Base-by-base conservation (phyloP, 176 grass and related monocot genomes). In the Eremochloa ophiuroides region DNA sequence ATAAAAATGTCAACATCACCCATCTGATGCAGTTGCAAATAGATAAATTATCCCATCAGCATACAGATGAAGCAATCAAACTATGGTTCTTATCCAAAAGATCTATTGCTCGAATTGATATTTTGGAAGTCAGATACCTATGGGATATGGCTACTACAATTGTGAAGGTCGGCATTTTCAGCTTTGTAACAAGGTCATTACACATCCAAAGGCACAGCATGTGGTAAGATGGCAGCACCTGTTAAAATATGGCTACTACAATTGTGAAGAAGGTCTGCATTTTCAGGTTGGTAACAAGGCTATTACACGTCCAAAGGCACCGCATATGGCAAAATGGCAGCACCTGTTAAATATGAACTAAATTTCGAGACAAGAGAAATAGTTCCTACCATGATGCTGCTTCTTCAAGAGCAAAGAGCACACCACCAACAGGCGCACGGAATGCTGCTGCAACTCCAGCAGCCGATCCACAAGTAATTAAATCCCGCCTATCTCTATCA, bases 341-440 rank as follows among this genome's bases (percentile, higher is more conserved):
- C 12, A 75, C 26, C 14, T 58, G n/a, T 22, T 28, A 83, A 41
- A 53, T 82, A 65, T 6, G 16, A 73, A 29, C 46, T 47, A 55
- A 37, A 1, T 46, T 10, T 50, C 28, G 14, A 2, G 27, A 56
- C 31, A 55, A 82, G 27, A 34, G 66, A 59, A 78, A 78, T 61
- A 69, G n/a, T 27, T 80, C 37, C 35, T 90, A 99, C 96, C 96
- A 99, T 76, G 96, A 95, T 73, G 91, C 96, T 42, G 89, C 96
- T 91, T 99, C 96, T 69, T 99, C 96, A 12, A 99, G 96, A 76
- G 96, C 96, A 58, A 95, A 99, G 60, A 99, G 96, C 26, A 99
- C 96, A 77, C 93, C 96, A 62, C 96, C 96, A 62, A 99, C 96
- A 39, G 96, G 91, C 1, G 96, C 93, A 73, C 91, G 93, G 69